Evolutionary conservation across 345 rosid genomes (phyloP).

Genomic region (Crucihimalaya himalaica): DNA sequence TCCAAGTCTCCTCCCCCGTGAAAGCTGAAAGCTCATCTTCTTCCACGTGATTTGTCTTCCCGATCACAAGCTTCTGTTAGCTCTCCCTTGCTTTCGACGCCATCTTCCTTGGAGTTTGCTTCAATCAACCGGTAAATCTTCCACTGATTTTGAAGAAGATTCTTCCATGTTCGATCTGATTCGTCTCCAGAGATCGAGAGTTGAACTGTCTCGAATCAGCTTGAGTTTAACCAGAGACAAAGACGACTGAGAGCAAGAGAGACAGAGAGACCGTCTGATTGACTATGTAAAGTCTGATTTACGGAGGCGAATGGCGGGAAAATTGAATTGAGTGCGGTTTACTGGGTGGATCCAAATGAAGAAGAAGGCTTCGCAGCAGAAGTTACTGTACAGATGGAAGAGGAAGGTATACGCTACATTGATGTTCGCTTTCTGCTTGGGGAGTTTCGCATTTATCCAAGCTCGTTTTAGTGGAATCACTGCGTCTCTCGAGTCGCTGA

Average conservation of each 20-base stretch:
- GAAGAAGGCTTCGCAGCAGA: constrained; percentile 67
- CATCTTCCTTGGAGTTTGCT: constrained; percentile 18
- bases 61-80: constrained; percentile 23
- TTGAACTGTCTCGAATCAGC: constrained; percentile 9
- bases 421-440: constrained; percentile 58
- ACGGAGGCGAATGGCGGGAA: constrained; percentile 34
- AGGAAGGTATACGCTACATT: constrained; percentile 50
- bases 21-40: constrained; percentile 23
- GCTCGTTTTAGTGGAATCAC: constrained; percentile 53
- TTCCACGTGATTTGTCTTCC: constrained; percentile 38
- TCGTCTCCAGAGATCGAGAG: constrained; percentile 34
- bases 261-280: neutral
- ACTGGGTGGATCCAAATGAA: constrained; percentile 46
- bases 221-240: neutral
- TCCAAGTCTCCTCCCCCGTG: constrained; percentile 34
- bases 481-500: constrained; percentile 48
- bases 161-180: constrained; percentile 35
- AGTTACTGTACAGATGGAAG: constrained; percentile 64
- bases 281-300: constrained; percentile 7
- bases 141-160: constrained; percentile 6
- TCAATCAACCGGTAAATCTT: constrained; percentile 11
- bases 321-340: constrained; percentile 25
- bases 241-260: neutral
- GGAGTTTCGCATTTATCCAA: constrained; percentile 61
- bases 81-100: constrained; percentile 29